A percentile compares a stretch with the other conserved stretches of the same genome.
Evolutionary conservation across 768 basidiomycete genomes (phyloP).

Genomic region (Amanita molliuscula): DNA sequence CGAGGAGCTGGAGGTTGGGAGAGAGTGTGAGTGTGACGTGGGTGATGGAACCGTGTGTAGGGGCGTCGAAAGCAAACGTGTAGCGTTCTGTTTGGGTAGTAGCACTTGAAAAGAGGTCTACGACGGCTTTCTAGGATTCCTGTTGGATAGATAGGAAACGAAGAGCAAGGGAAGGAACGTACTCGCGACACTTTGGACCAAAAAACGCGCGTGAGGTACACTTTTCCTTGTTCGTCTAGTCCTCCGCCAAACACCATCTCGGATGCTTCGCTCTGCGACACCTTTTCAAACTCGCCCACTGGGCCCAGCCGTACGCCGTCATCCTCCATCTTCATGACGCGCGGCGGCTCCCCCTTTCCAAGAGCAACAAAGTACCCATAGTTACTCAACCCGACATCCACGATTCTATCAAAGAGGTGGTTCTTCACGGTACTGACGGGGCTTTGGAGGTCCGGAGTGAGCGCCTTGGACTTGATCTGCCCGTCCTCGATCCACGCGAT

Average conservation of each 20-base stretch:
- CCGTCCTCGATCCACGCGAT: conserved; percentile 47
- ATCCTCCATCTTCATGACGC: conserved; percentile 40
- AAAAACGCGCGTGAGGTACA: conserved; percentile 52
- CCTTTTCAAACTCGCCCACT: not conserved
- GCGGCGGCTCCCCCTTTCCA: conserved; percentile 41
- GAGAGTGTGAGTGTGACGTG: conserved; percentile 25
- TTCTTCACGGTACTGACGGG: not conserved
- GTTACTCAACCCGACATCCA: conserved; percentile 50
- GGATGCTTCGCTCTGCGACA: conserved; percentile 27
- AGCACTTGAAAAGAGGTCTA: conserved; percentile 43
- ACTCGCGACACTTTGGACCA: conserved; percentile 55
- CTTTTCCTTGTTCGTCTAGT: conserved; percentile 34
- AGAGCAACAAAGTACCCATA: conserved; percentile 55
- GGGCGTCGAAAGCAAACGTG: conserved; percentile 56
- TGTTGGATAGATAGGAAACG: not conserved
- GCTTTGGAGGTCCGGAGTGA: conserved; percentile 6
- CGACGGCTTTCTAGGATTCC: conserved; percentile 35
- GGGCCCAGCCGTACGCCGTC: conserved; percentile 20
- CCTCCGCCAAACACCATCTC: conserved; percentile 51
- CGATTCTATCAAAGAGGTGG: conserved; percentile 34
- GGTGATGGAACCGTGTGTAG: conserved; percentile 53
- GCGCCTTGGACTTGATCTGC: conserved; percentile 34
- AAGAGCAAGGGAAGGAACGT: conserved; percentile 11
- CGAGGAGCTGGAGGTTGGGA: conserved; percentile 23
- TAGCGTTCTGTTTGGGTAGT: conserved; percentile 40